These are phyloP conservation scores for Macrotyloma uniflorum DNA, from an alignment of 306 rosid species.

Conservation along the genomic window DNA sequence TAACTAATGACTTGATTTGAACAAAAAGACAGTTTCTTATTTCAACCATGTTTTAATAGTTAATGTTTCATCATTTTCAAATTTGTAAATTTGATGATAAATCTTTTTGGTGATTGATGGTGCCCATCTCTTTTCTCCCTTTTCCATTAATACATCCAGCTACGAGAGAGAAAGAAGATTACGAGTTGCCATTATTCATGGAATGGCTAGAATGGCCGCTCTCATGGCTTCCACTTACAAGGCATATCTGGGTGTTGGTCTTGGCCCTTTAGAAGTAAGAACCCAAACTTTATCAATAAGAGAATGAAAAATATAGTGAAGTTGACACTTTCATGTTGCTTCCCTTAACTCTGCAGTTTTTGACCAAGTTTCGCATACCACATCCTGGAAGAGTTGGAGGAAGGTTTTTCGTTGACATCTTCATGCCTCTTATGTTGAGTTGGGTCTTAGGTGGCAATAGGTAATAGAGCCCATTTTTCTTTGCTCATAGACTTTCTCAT, in stretches of 20 bases:
- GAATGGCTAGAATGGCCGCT: constrained; percentile 98
- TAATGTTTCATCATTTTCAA: constrained; percentile 18
- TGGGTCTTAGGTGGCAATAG: constrained; percentile 97
- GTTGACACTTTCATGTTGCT: constrained; percentile 12
- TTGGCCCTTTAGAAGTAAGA: constrained; percentile 83
- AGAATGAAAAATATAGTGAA: constrained; percentile 9
- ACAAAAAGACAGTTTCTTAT: background rate
- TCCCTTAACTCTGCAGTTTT: constrained; percentile 54
- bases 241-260: constrained; percentile 89
- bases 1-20: constrained; percentile 5
- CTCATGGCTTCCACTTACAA: constrained; percentile 91
- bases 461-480: constrained; percentile 43
- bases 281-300: background rate
- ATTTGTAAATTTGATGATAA: constrained; percentile 4
- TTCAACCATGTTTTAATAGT: constrained; percentile 17
- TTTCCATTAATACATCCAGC: constrained; percentile 41
- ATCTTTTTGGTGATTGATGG: constrained; percentile 25
- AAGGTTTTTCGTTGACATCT: constrained; percentile 68
- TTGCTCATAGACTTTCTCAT: constrained; percentile 2
- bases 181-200: constrained; percentile 83
- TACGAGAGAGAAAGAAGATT: constrained; percentile 72
- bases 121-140: background rate
- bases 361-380: constrained; percentile 79
- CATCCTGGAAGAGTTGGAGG: constrained; percentile 96
- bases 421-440: constrained; percentile 83